Base-by-base conservation (phyloP, 305 asterid genomes). In the Fraxinus albicans region DNA sequence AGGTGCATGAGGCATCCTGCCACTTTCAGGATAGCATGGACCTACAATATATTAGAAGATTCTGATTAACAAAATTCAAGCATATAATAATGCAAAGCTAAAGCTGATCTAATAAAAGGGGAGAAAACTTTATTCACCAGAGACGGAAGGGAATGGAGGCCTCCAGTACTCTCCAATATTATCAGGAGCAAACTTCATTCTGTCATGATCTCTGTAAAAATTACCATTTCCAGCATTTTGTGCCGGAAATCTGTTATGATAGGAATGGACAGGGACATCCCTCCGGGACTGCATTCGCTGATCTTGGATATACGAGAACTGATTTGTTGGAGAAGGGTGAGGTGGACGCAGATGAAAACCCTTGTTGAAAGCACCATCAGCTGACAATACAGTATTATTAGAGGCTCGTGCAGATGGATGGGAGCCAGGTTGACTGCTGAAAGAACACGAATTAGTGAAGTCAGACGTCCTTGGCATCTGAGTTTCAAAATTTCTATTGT, bases 321-420 rank as follows among this genome's bases (percentile, higher is more conserved):
- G 98, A 89, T 93, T 90, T 78, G 98, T 90, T 69, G 98, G 97
- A 87, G 97, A 93, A 9, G 98, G 98, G 60, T 92, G 94, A 77
- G 98, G 98, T 74, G 98, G 98, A 21, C 91, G 96, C 76, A 95
- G 85, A 76, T 87, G 95, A 83, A 89, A 92, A 87, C 93, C 90
- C 89, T 91, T 93, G 88, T 84, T 85, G 79, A 85, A 86, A 80
- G 90, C 79, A 73, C 85, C 86, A 80, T 92, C 95, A 67, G 86
- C 84, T 10, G 86, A 88, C 47, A 83, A 92, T 70, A 73, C 78
- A 55, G 86, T 88, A 83, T 88, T 88, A 83, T 88, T 88, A 83
- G 89, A 86, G 25, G 86, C 88, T 79, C 88, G 90, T 10, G 83
- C 80, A 63, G 92, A 86, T 44, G 85, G 86, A 84, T 84, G 90